Conservation (phyloP, 208 protist genomes). For the Leishmania mexicana region DNA sequence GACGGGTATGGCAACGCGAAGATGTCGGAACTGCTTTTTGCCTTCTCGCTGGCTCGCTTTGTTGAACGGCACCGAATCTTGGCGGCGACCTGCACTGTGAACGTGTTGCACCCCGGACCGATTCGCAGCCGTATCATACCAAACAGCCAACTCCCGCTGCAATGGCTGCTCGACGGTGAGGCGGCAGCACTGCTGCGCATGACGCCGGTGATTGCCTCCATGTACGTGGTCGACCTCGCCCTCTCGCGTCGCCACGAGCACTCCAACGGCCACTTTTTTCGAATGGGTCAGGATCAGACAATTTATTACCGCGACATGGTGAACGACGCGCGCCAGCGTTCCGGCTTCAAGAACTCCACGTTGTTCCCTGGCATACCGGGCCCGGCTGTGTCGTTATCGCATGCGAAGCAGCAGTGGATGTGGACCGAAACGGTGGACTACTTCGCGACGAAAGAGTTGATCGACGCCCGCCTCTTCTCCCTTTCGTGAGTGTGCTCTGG, state of each 20-base stretch:
- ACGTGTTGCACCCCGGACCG: constrained; percentile 59
- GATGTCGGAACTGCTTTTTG: constrained; percentile 75
- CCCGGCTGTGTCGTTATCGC: constrained; percentile 51
- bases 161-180: constrained; percentile 44
- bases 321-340: constrained; percentile 18
- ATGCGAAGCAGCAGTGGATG: constrained; percentile 40
- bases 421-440: constrained; percentile 54
- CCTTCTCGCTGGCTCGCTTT: constrained; percentile 57
- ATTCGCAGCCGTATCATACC: constrained; percentile 43
- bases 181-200: constrained; percentile 46
- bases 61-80: constrained; percentile 42
- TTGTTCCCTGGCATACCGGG: constrained; percentile 55
- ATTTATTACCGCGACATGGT: constrained; percentile 34
- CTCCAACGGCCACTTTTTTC: constrained; percentile 71
- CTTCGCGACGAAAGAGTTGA: constrained; percentile 30
- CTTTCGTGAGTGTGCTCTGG: constrained; percentile 9
- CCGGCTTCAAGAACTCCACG: constrained; percentile 59
- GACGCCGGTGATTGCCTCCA: constrained; percentile 52
- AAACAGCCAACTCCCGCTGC: constrained; percentile 47
- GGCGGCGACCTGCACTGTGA: constrained; percentile 47
- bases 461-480: constrained; percentile 24
- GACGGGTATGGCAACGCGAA: constrained; percentile 54
- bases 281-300: constrained; percentile 77
- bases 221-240: constrained; percentile 66
- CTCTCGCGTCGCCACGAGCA: constrained; percentile 57